Percentiles rank a stretch among this genome's conserved stretches.
These are phyloP conservation scores for Aspergillus taichungensis DNA, from an alignment of 495 filamentous ascomycete species.

Conservation along the genomic window DNA sequence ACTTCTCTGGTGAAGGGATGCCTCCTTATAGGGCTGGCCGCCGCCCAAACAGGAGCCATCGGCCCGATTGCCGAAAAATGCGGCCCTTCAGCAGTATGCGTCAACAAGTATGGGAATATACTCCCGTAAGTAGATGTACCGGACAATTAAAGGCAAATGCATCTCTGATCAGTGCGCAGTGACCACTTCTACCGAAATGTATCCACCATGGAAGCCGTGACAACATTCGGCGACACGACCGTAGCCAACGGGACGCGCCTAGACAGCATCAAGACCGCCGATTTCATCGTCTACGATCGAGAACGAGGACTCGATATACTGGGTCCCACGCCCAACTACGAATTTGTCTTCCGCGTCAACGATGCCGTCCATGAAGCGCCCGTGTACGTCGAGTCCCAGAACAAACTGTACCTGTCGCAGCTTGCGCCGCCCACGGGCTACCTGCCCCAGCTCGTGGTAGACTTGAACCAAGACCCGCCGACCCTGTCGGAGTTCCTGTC, in stretches of 20 bases:
- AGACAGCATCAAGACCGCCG: slow-evolving; percentile 14
- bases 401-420: slow-evolving; percentile 27
- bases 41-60: slow-evolving; percentile 7
- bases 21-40: too few species aligned
- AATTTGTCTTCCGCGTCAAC: slow-evolving; percentile 21
- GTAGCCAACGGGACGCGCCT: slow-evolving; percentile 22
- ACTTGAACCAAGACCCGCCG: slow-evolving; percentile 27
- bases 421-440: slow-evolving; percentile 19
- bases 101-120: slow-evolving; percentile 18
- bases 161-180: slow-evolving; percentile 1
- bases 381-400: slow-evolving; percentile 28
- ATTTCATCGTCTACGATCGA: slow-evolving; percentile 31
- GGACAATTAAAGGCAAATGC: not conserved
- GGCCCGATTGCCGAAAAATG: slow-evolving; percentile 5
- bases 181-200: slow-evolving; percentile 22
- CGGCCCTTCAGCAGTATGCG: slow-evolving; percentile 15
- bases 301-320: slow-evolving; percentile 25
- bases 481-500: slow-evolving; percentile 22
- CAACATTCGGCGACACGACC: slow-evolving; percentile 15
- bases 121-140: slow-evolving; percentile 5
- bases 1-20: too few species aligned
- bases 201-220: slow-evolving; percentile 5
- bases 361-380: slow-evolving; percentile 32
- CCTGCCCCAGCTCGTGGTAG: slow-evolving; percentile 21
- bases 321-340: slow-evolving; percentile 20